Base-by-base conservation (phyloP, 1,139 yeast genomes). In the Scheffersomyces parashehatae region DNA sequence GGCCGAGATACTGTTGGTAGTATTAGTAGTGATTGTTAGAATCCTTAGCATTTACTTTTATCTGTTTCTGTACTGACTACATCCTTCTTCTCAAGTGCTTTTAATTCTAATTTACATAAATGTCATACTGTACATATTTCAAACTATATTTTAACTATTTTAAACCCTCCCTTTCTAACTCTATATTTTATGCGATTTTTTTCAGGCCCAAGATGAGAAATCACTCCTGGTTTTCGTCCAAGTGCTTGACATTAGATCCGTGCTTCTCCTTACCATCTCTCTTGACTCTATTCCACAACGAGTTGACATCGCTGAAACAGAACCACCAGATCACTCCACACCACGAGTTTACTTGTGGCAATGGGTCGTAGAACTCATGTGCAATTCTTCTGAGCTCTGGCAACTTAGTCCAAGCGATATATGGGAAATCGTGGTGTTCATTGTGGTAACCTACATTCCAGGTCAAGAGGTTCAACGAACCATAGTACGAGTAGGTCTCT, bases 401-500 rank as follows among this genome's bases (percentile, higher is more conserved):
- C 41, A 90, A 71, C 50, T 83, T 81, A 1, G 95, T 78, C 97
- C 97, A 90, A 0, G 97, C 93, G 54, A 90, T 79, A 61, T 82
- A 90, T 1, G 97, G 97, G 73, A 90, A 90, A 65, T 90, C 97
- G 58, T 90, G 97, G 64, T 90, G 97, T 65, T 90, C 97, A 59
- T 87, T 89, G 63, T 90, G 97, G 62, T 88, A 83, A 1, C 97
- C 97, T 8, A 89, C 97, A 56, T 90, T 90, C 91, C 96, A 90
- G 1, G 95, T 88, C 47, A 90, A 67, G 29, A 72, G 50, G 59
- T 90, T 90, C 54, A 90, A 74, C 14, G 82, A 68, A 0, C 97
- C 97, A 56, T 90, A 90, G 67, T 90, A 90, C 9, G 95, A 86
- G 60, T 85, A 90, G 0, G 97, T 90, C 60, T 90, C 97, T 20